Conservation (phyloP, 495 filamentous ascomycete species). For the Talaromyces liani region DNA sequence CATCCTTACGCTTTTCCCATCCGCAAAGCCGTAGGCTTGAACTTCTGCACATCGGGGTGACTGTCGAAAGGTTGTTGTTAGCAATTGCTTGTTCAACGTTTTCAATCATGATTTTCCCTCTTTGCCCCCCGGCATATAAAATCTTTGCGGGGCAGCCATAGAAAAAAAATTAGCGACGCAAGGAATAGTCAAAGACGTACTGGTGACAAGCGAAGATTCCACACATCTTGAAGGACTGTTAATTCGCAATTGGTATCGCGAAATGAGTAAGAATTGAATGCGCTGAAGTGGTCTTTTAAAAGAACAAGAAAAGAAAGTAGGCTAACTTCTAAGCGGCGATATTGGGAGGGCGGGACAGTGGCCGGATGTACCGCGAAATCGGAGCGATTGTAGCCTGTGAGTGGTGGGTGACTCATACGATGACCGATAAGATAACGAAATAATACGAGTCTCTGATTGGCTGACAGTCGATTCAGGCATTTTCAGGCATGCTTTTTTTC, state of each 20-base stretch:
- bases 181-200: conserved; percentile 41
- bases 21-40: conserved; percentile 93
- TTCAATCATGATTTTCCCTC: neutral
- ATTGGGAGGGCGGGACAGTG: conserved; percentile 20
- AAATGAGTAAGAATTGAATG: conserved; percentile 13
- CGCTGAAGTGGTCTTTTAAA: conserved; percentile 5
- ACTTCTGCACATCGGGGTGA: conserved; percentile 91
- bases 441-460: neutral
- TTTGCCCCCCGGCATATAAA: neutral
- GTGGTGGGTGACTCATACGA: conserved; percentile 28
- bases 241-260: conserved; percentile 3
- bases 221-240: conserved; percentile 35
- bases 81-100: neutral
- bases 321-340: conserved; percentile 22
- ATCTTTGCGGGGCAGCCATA: conserved; percentile 2
- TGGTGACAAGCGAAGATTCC: conserved; percentile 95
- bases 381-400: conserved; percentile 36
- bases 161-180: neutral
- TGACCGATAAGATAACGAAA: conserved; percentile 37
- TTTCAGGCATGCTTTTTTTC: neutral
- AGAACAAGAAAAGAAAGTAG: conserved; percentile 12
- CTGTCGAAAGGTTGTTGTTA: conserved; percentile 30
- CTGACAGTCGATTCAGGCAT: neutral
- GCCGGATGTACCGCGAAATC: conserved; percentile 24
- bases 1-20: conserved; percentile 84